A percentile compares a stretch with the other conserved stretches of the same genome.
These are phyloP conservation scores for Rusavskia elegans DNA, from an alignment of 495 filamentous ascomycete species.

Conservation along the genomic window DNA sequence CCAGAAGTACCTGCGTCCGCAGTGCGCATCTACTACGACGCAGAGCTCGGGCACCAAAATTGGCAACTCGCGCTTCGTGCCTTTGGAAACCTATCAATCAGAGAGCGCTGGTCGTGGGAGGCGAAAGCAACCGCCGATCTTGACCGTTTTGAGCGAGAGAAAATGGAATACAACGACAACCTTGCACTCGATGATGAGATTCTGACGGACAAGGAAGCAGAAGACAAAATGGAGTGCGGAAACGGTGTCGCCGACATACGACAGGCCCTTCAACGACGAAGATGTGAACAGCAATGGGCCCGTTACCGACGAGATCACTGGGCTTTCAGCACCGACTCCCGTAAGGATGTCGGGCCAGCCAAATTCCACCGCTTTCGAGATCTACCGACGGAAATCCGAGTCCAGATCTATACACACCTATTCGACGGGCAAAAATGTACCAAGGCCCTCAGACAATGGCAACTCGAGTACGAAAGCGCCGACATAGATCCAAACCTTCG, in stretches of 20 bases:
- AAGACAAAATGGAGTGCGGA: not conserved
- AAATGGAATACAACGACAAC: not conserved
- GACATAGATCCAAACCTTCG: not conserved
- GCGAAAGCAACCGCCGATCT: not conserved
- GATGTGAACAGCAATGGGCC: not conserved
- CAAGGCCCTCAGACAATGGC: not conserved
- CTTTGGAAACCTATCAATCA: not conserved
- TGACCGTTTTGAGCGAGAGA: not conserved
- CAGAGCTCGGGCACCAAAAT: not conserved
- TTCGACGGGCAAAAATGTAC: not conserved
- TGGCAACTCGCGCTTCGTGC: not conserved
- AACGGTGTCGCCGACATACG: not conserved
- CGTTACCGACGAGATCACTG: not conserved
- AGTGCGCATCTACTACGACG: not conserved
- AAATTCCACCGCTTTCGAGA: not conserved
- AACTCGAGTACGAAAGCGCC: not conserved
- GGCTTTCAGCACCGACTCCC: not conserved
- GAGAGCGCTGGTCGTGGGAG: not conserved
- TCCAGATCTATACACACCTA: not conserved
- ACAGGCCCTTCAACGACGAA: not conserved
- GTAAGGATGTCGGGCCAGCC: not conserved
- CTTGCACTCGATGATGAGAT: not conserved
- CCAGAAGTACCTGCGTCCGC: not conserved
- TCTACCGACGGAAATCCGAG: not conserved
- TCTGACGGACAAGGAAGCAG: not conserved